These are phyloP conservation scores for Magnusiomyces tetraspermus DNA, from an alignment of 1,139 yeast species.

Conservation along the genomic window DNA sequence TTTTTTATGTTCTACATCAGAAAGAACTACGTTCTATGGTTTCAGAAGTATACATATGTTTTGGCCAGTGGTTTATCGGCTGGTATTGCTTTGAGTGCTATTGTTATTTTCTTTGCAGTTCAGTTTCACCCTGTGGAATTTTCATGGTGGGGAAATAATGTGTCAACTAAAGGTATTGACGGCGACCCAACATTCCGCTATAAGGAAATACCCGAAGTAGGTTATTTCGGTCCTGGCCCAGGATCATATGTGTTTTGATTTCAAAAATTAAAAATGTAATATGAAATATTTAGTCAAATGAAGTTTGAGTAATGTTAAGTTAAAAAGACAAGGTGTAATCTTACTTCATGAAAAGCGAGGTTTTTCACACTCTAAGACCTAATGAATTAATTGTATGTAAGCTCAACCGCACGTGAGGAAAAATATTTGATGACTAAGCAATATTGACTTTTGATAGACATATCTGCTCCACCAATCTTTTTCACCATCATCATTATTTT, in stretches of 20 bases:
- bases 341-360: no score
- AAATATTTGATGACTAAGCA: no score
- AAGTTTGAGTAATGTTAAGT: no score
- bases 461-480: no score
- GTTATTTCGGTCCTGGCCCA: constrained; percentile 40
- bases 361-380: no score
- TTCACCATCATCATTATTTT: no score
- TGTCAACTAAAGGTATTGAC: constrained; percentile 38
- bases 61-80: constrained; percentile 47
- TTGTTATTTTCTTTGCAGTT: constrained; percentile 43
- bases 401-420: no score
- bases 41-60: constrained; percentile 45
- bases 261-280: no score
- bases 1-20: constrained; percentile 46
- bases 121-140: constrained; percentile 35
- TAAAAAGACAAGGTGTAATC: no score
- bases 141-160: constrained; percentile 54
- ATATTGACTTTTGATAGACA: no score
- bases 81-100: constrained; percentile 44
- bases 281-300: no score
- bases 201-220: constrained; percentile 32
- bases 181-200: constrained; percentile 33
- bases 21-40: constrained; percentile 40
- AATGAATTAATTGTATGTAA: no score
- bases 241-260: constrained; percentile 10